A percentile compares a stretch with the other conserved stretches of the same genome.
Evolutionary conservation across 108 stramenopile species (phyloP).

Genomic region (Skeletonema costatum): DNA sequence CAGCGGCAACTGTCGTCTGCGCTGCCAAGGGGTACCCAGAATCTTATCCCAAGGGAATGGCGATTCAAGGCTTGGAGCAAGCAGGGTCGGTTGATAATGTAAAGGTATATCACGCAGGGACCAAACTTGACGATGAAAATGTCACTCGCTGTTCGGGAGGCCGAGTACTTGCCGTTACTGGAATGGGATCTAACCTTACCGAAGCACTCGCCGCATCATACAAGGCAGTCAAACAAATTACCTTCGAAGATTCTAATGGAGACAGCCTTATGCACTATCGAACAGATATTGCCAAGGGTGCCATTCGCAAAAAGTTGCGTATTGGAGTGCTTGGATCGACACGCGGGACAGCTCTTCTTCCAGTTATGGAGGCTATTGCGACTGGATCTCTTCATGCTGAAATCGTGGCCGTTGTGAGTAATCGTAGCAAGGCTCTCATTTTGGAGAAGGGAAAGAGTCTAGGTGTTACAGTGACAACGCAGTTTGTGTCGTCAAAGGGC

Average conservation of each 20-base stretch:
- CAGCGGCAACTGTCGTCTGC: slow-evolving; percentile 94
- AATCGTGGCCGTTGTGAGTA: slow-evolving; percentile 92
- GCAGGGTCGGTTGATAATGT: slow-evolving; percentile 67
- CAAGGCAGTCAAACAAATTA: slow-evolving; percentile 70
- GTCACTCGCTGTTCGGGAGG: slow-evolving; percentile 92
- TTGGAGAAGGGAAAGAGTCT: slow-evolving; percentile 88
- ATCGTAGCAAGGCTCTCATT: slow-evolving; percentile 83
- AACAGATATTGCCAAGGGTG: slow-evolving; percentile 87
- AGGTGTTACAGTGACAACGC: slow-evolving; percentile 86
- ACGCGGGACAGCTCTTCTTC: slow-evolving; percentile 92
- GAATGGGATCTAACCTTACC: slow-evolving; percentile 79
- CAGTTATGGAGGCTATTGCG: slow-evolving; percentile 92
- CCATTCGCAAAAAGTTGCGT: slow-evolving; percentile 77
- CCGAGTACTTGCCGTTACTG: slow-evolving; percentile 96
- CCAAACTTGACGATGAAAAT: slow-evolving; percentile 62
- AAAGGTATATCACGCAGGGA: slow-evolving; percentile 97
- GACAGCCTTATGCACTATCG: slow-evolving; percentile 74
- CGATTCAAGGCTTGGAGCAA: slow-evolving; percentile 81
- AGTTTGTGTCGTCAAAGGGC: slow-evolving; percentile 77
- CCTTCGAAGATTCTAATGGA: slow-evolving; percentile 54
- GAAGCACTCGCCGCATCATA: slow-evolving; percentile 87
- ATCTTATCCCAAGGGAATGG: slow-evolving; percentile 95
- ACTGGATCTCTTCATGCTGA: slow-evolving; percentile 83
- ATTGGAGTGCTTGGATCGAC: slow-evolving; percentile 96
- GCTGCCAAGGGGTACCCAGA: slow-evolving; percentile 95